Evolutionary conservation across 1,284 basidiomycete species (phyloP).

Genomic region (Agroathelia rolfsii): DNA sequence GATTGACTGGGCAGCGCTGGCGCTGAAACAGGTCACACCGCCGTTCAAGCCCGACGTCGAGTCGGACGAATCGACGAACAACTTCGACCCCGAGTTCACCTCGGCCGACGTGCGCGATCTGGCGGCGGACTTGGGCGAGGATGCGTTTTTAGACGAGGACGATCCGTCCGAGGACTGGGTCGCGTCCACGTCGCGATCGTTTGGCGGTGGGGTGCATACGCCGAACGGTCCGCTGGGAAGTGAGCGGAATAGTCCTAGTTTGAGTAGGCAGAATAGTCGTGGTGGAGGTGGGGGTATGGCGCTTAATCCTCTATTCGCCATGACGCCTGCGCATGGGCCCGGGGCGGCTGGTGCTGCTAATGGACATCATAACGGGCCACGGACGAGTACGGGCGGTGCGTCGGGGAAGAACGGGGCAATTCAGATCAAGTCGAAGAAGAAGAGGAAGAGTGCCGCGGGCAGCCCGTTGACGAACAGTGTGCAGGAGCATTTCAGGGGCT

Average conservation of each 20-base stretch:
- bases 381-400: slow-evolving; percentile 7
- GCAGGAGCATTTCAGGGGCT: slow-evolving; percentile 90
- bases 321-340: slow-evolving; percentile 9
- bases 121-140: slow-evolving; percentile 44
- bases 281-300: no score
- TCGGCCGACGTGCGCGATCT: slow-evolving; percentile 70
- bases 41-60: slow-evolving; percentile 98
- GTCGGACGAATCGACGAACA: slow-evolving; percentile 94
- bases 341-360: slow-evolving; percentile 2
- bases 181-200: slow-evolving; percentile 28
- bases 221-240: slow-evolving; percentile 69
- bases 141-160: slow-evolving; percentile 49
- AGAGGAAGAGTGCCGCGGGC: slow-evolving; percentile 37
- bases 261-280: slow-evolving; percentile 11
- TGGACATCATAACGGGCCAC: neutral
- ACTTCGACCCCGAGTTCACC: slow-evolving; percentile 99
- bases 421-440: slow-evolving; percentile 43
- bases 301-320: slow-evolving; percentile 1
- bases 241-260: slow-evolving; percentile 28
- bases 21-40: slow-evolving; percentile 86
- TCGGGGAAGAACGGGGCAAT: slow-evolving; percentile 32
- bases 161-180: slow-evolving; percentile 70
- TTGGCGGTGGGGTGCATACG: slow-evolving; percentile 36
- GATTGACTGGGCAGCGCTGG: slow-evolving; percentile 86
- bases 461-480: slow-evolving; percentile 79